Percentiles rank a stretch among this genome's conserved stretches.
phyloP scores from a whole-genome alignment of 495 filamentous ascomycete species.

The Xanthoparmelia taractica region DNA sequence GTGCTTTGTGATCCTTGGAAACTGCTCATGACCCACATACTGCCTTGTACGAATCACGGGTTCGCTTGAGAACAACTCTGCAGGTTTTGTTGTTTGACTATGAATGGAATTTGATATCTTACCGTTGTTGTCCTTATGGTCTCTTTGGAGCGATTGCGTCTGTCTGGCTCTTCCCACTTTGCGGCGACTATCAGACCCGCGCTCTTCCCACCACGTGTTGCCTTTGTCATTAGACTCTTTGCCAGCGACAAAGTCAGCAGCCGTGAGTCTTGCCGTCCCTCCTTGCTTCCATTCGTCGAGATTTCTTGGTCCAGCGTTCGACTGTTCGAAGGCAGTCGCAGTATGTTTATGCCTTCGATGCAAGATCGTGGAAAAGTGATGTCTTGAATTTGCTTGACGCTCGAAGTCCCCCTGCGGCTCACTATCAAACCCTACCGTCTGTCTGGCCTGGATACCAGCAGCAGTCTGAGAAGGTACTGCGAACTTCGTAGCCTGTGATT shows the following conservation, averaged over 20 bases:
- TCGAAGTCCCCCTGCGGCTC: not conserved
- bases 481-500: conserved; percentile 11
- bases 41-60: conserved; percentile 10
- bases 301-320: conserved; percentile 36
- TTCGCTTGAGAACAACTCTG: not conserved
- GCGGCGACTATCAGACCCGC: conserved; percentile 32
- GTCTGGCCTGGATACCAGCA: conserved; percentile 22
- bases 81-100: not conserved
- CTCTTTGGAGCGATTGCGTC: conserved; percentile 41
- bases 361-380: conserved; percentile 38
- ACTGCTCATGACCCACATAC: conserved; percentile 14
- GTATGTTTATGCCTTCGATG: conserved; percentile 38
- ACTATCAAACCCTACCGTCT: conserved; percentile 24
- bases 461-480: conserved; percentile 21
- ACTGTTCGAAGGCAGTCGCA: conserved; percentile 37
- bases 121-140: conserved; percentile 46
- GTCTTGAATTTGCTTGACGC: conserved; percentile 18
- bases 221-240: conserved; percentile 35
- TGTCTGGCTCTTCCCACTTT: conserved; percentile 30
- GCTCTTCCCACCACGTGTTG: conserved; percentile 46
- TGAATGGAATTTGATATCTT: conserved; percentile 21
- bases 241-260: conserved; percentile 42
- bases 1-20: not conserved
- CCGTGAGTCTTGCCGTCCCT: conserved; percentile 43
- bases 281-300: conserved; percentile 54